Evolutionary conservation across 2,329 filamentous ascomycete genomes (phyloP).

Genomic region (Bipolaris gigantea): DNA sequence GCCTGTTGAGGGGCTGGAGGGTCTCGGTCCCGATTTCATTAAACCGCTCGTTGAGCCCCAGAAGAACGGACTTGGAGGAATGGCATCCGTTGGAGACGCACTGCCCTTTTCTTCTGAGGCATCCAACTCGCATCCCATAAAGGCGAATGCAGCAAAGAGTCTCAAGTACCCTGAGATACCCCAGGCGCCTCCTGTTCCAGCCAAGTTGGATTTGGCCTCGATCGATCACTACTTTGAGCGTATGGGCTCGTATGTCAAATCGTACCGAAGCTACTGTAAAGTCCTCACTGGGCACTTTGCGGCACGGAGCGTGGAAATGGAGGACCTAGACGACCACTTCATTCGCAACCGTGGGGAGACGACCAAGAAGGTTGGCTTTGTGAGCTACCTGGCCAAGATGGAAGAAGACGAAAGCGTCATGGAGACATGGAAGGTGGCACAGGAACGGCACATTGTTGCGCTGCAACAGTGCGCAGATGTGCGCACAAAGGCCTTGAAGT

Average conservation of each 20-base stretch:
- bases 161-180: constrained; percentile 57
- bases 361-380: constrained; percentile 54
- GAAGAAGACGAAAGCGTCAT: constrained; percentile 67
- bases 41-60: constrained; percentile 53
- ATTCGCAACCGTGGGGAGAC: constrained; percentile 56
- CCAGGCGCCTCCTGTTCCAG: constrained; percentile 50
- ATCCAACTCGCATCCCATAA: constrained; percentile 48
- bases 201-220: constrained; percentile 50
- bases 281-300: constrained; percentile 60
- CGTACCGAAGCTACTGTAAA: constrained; percentile 60
- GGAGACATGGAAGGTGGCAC: constrained; percentile 62
- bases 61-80: constrained; percentile 52
- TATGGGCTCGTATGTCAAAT: constrained; percentile 59
- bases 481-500: constrained; percentile 35
- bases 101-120: constrained; percentile 63
- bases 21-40: constrained; percentile 55
- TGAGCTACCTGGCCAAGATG: constrained; percentile 62
- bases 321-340: constrained; percentile 51
- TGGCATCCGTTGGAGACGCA: constrained; percentile 56
- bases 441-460: constrained; percentile 61
- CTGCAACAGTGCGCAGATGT: constrained; percentile 47
- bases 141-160: constrained; percentile 43
- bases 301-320: constrained; percentile 52
- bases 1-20: constrained; percentile 38
- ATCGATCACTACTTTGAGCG: constrained; percentile 57